Conservation (phyloP, 176 grass and related monocot species). For the Carex myosuroides region DNA sequence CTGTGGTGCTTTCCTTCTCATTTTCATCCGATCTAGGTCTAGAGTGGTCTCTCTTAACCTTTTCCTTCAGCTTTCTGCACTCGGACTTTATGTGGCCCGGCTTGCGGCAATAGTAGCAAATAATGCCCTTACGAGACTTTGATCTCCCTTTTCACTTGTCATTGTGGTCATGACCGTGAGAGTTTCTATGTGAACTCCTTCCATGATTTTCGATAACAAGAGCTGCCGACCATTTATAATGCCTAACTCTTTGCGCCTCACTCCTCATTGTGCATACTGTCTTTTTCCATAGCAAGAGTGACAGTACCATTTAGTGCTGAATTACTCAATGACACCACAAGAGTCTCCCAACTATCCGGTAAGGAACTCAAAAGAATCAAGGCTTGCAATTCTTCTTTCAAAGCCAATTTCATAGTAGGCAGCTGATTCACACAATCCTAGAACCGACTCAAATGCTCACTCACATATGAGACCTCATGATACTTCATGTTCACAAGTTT, state of each 20-base stretch:
- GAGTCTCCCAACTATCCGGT: background rate
- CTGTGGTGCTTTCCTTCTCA: background rate
- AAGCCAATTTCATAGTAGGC: background rate
- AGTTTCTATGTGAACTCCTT: background rate
- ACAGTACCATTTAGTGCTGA: background rate
- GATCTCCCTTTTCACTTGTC: background rate
- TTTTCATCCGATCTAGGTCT: background rate
- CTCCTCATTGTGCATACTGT: background rate
- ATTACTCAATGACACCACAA: conserved; percentile 8
- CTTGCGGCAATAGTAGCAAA: background rate
- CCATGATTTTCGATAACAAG: background rate
- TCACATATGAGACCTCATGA: background rate
- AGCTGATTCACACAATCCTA: conserved; percentile 14
- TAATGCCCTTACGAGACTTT: background rate
- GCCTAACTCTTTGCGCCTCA: background rate
- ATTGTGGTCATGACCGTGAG: background rate
- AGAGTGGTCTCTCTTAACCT: no score
- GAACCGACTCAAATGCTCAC: conserved; percentile 9
- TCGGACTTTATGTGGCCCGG: background rate
- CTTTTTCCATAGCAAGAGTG: background rate
- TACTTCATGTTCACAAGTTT: conserved; percentile 13
- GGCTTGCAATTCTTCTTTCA: background rate
- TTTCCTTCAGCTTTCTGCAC: background rate
- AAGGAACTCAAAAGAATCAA: no score
- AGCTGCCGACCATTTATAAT: background rate